Percentiles rank a stretch among this genome's conserved stretches.
Evolutionary conservation across 371 early-diverging fungal genomes (phyloP).

Genomic region (Mortierella sp.): DNA sequence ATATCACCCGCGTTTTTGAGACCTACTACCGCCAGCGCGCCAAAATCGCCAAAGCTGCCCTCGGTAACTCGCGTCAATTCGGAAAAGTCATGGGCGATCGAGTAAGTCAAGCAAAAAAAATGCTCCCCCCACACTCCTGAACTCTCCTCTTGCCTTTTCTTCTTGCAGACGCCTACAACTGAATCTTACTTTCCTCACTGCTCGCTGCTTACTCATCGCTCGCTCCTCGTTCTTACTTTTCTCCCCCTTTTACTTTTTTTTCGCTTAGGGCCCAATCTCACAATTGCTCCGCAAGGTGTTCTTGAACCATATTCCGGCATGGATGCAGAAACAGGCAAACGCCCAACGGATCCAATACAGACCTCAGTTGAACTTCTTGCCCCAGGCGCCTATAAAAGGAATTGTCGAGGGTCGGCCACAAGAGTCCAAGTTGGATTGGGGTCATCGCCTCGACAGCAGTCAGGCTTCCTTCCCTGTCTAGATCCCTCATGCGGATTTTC

Average conservation of each 20-base stretch:
- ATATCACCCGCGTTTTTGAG: conserved; percentile 35
- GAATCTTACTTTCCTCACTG: not conserved
- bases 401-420: conserved; percentile 37
- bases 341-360: conserved; percentile 36
- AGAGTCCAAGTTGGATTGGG: conserved; percentile 23
- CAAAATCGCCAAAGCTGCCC: conserved; percentile 31
- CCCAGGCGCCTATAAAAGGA: conserved; percentile 30
- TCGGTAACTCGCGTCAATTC: conserved; percentile 45
- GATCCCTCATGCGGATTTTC: too few species aligned
- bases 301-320: conserved; percentile 32
- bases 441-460: too few species aligned
- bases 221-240: not conserved
- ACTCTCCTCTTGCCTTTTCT: not conserved
- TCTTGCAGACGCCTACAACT: too few species aligned
- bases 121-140: not conserved
- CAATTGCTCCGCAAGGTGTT: conserved; percentile 37
- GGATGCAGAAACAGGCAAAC: conserved; percentile 29
- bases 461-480: too few species aligned
- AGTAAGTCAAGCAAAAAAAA: too few species aligned
- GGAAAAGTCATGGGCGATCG: conserved; percentile 53
- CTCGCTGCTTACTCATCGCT: not conserved
- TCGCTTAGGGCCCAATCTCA: conserved; percentile 24
- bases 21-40: conserved; percentile 29
- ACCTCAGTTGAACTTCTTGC: conserved; percentile 43
- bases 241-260: not conserved